Evolutionary conservation across 2,329 filamentous ascomycete genomes (phyloP).

Genomic region (Aspergillus sp.): DNA sequence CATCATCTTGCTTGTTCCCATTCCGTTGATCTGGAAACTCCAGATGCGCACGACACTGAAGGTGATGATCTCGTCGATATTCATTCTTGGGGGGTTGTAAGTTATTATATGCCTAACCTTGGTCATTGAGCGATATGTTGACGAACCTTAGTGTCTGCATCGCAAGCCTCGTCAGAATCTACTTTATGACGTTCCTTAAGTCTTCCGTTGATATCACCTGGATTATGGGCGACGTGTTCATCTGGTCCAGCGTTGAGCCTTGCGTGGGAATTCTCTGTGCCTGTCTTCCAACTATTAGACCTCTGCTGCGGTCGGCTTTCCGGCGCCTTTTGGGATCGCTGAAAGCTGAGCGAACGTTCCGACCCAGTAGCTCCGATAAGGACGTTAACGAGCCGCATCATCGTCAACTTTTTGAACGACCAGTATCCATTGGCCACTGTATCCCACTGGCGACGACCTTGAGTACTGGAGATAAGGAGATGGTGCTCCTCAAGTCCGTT

Average conservation of each 20-base stretch:
- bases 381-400: background rate
- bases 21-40: slow-evolving; percentile 19
- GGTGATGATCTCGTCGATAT: slow-evolving; percentile 15
- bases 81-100: slow-evolving; percentile 20
- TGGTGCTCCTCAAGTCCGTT: background rate
- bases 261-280: slow-evolving; percentile 23
- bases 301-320: slow-evolving; percentile 7
- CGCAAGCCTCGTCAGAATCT: slow-evolving; percentile 18
- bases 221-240: slow-evolving; percentile 19
- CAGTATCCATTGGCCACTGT: background rate
- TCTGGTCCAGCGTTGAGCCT: slow-evolving; percentile 24
- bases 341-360: background rate
- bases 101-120: background rate
- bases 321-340: background rate
- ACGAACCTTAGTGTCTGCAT: slow-evolving; percentile 16
- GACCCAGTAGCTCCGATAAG: background rate
- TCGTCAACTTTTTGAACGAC: background rate
- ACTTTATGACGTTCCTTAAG: slow-evolving; percentile 16
- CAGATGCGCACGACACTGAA: slow-evolving; percentile 15
- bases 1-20: slow-evolving; percentile 17
- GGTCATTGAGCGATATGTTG: background rate
- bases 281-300: slow-evolving; percentile 19
- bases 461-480: background rate
- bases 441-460: too few species aligned
- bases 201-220: slow-evolving; percentile 17